Base-by-base conservation (phyloP, 805 yeast species). In the Metschnikowia corniflorae region DNA sequence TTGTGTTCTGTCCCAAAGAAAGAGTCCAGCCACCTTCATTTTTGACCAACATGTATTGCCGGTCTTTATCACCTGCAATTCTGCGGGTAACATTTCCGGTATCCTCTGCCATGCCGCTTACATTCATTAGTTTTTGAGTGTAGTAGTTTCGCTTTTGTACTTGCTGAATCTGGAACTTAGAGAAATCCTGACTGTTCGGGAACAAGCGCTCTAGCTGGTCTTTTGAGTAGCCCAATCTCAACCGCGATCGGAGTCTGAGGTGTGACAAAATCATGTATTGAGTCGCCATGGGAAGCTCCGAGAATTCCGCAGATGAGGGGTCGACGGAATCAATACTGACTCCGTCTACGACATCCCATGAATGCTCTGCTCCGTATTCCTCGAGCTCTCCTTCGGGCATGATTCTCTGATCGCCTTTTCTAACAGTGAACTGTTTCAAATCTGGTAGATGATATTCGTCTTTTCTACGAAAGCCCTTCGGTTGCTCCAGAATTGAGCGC, bases 181-280 rank as follows among this genome's bases (percentile, higher is more conserved):
- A 88, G 52, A 93, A 93, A 42, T 88, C 96, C 77, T 86, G 72
- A 35, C 89, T 78, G 51, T 85, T 71, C 0, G 96, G 95, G 50
- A 91, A 93, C 37, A 87, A 63, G 4, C 75, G 65, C 46, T 86
- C 85, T 23, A 93, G 66, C 53, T 93, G 97, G n/a, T 85, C 88
- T 39, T 88, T 86, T 0, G 91, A 71, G 54, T 85, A 89, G 1
- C 99, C 99, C 95, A 93, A 82, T 63, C 99, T 78, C 55, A 93
- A 71, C 40, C 99, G 66, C 0, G 97, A 89, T 43, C 87, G 73
- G 17, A 88, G 63, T 39, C 99, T 60, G 12, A 95, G 71, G 41
- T 86, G 86, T 7, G 93, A 86, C 9, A 93, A 63, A 3, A 87
- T 77, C 75, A 88, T 86, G 55, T 93, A 93, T 55, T 88, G 96